phyloP scores from a whole-genome alignment of 2,329 filamentous ascomycete species.

The Xylaria sp. region DNA sequence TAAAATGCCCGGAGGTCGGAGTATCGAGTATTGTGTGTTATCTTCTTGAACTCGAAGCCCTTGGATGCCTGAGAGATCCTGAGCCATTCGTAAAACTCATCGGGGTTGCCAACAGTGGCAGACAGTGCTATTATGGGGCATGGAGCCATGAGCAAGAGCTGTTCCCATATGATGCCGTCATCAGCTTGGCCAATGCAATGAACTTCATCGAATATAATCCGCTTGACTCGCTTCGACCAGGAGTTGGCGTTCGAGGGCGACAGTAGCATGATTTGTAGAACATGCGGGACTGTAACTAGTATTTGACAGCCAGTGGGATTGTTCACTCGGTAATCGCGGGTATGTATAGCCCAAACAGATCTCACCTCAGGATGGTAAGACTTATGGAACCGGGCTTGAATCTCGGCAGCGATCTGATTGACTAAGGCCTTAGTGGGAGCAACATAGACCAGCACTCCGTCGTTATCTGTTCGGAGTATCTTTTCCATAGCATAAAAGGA shows the following conservation, averaged over 20 bases:
- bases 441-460: slow-evolving; percentile 80
- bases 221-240: slow-evolving; percentile 75
- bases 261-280: slow-evolving; percentile 81
- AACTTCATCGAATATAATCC: slow-evolving; percentile 86
- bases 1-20: slow-evolving; percentile 82
- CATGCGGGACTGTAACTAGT: slow-evolving; percentile 80
- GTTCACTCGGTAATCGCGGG: slow-evolving; percentile 79
- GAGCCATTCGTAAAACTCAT: slow-evolving; percentile 77
- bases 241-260: slow-evolving; percentile 69
- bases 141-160: slow-evolving; percentile 76
- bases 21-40: slow-evolving; percentile 75
- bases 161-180: slow-evolving; percentile 82
- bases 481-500: slow-evolving; percentile 87
- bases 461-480: slow-evolving; percentile 73
- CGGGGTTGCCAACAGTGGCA: slow-evolving; percentile 80
- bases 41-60: slow-evolving; percentile 72
- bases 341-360: slow-evolving; percentile 83
- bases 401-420: slow-evolving; percentile 84
- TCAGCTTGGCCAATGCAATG: slow-evolving; percentile 82
- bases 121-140: slow-evolving; percentile 84
- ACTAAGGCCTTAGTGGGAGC: slow-evolving; percentile 85
- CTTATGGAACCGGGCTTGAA: slow-evolving; percentile 80
- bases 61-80: slow-evolving; percentile 70
- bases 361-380: slow-evolving; percentile 68
- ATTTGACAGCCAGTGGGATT: slow-evolving; percentile 78